phyloP scores from a whole-genome alignment of 108 stramenopile genomes.

The Tribonema minus region DNA sequence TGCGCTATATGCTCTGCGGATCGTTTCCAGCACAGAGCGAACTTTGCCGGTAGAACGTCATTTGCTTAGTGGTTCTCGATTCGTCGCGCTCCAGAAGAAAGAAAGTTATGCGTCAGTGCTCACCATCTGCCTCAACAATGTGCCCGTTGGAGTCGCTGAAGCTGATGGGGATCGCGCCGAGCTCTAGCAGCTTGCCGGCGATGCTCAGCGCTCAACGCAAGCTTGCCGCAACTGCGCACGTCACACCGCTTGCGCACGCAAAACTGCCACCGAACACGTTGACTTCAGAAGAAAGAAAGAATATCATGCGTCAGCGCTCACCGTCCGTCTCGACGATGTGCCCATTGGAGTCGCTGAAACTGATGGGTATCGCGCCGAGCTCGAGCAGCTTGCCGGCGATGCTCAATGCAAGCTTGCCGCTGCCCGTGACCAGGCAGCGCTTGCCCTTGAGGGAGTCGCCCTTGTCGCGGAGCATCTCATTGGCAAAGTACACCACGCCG shows the following conservation, averaged over 20 bases:
- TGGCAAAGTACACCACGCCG: slow-evolving; percentile 84
- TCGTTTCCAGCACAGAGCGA: no score
- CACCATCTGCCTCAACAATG: no score
- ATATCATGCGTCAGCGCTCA: not conserved
- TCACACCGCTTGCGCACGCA: no score
- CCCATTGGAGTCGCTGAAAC: slow-evolving; percentile 81
- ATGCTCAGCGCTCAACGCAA: slow-evolving; percentile 15
- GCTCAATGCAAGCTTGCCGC: slow-evolving; percentile 83
- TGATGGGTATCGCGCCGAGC: slow-evolving; percentile 83
- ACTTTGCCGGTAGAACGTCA: no score
- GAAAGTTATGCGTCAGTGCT: no score
- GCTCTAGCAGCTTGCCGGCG: slow-evolving; percentile 77
- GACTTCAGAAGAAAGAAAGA: no score
- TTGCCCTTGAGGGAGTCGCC: slow-evolving; percentile 85
- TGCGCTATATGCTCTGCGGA: no score
- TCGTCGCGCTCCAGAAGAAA: no score
- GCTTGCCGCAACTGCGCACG: no score
- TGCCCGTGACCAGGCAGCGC: slow-evolving; percentile 82
- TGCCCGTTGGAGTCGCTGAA: slow-evolving; percentile 71
- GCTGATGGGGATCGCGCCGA: slow-evolving; percentile 81
- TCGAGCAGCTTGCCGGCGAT: slow-evolving; percentile 83
- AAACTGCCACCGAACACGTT: no score
- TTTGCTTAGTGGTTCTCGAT: no score
- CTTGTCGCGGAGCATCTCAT: slow-evolving; percentile 75
- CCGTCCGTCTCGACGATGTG: slow-evolving; percentile 84